These are phyloP conservation scores for Leccinum boreale DNA, from an alignment of 768 basidiomycete genomes.

Conservation along the genomic window DNA sequence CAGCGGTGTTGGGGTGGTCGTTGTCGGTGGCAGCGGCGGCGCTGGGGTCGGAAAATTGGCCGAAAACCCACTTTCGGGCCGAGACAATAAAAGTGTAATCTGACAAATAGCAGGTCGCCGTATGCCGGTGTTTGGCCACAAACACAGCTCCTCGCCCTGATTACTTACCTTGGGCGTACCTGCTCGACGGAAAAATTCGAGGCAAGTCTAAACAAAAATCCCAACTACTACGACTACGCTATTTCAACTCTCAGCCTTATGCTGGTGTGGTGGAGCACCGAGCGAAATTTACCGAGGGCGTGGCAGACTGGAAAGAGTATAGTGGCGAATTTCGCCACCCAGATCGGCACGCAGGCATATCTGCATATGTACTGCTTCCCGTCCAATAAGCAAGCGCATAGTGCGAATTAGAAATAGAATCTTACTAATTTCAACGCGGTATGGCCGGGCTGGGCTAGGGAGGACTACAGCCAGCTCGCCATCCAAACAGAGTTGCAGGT, in stretches of 20 bases:
- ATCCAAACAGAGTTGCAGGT: background rate
- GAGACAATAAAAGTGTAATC: constrained; percentile 36
- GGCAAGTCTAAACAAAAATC: constrained; percentile 13
- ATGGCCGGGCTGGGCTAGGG: background rate
- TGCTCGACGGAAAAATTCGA: background rate
- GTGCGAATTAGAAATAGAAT: background rate
- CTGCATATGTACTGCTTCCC: background rate
- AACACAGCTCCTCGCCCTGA: constrained; percentile 24
- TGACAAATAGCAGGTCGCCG: constrained; percentile 29
- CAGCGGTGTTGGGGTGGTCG: constrained; percentile 33
- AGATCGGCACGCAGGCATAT: background rate
- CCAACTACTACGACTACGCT: constrained; percentile 8
- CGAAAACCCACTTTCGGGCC: constrained; percentile 59
- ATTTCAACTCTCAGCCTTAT: background rate
- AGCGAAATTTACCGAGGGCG: background rate
- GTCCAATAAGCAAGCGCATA: constrained; percentile 3
- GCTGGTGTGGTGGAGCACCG: background rate
- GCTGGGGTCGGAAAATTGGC: constrained; percentile 59
- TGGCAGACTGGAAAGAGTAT: background rate
- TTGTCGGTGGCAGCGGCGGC: constrained; percentile 55
- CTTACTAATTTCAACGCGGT: constrained; percentile 5
- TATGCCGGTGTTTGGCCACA: constrained; percentile 33
- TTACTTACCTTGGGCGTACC: constrained; percentile 25
- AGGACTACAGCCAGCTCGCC: background rate
- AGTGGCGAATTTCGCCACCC: constrained; percentile 3